phyloP scores from a whole-genome alignment of 306 rosid species.

The Alnus rubra region DNA sequence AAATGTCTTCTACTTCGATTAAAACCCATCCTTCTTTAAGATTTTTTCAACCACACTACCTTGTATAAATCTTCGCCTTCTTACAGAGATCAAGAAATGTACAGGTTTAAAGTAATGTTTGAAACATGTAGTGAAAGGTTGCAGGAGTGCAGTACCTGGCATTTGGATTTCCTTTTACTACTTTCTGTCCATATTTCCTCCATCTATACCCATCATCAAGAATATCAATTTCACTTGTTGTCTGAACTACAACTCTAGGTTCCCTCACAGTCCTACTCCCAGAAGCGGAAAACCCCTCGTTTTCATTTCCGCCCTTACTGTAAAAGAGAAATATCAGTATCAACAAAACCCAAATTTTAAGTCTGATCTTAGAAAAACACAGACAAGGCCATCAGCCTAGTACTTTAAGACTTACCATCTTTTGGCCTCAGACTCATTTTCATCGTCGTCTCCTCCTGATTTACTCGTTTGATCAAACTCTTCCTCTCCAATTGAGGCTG shows the following conservation, averaged over 20 bases:
- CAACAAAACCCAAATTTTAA: conserved; percentile 4
- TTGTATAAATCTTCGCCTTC: too few species aligned
- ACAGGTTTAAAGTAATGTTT: too few species aligned
- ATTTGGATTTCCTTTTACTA: conserved; percentile 95
- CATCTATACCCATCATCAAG: conserved; percentile 95
- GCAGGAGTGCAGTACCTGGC: conserved; percentile 59
- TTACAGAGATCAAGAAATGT: too few species aligned
- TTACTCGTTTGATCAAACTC: conserved; percentile 60
- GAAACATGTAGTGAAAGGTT: too few species aligned
- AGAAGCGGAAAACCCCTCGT: conserved; percentile 47
- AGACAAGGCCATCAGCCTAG: not conserved
- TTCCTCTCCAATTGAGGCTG: conserved; percentile 72
- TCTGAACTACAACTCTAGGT: conserved; percentile 97
- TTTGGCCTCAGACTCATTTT: conserved; percentile 68
- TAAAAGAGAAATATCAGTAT: conserved; percentile 12
- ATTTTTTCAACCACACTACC: too few species aligned
- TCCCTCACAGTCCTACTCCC: conserved; percentile 82
- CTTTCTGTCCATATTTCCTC: conserved; percentile 99
- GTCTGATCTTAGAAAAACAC: not conserved
- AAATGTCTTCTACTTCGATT: too few species aligned
- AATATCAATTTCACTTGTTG: conserved; percentile 92
- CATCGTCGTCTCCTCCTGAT: conserved; percentile 56
- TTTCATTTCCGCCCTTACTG: conserved; percentile 81
- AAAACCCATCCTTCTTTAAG: too few species aligned
- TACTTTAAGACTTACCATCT: conserved; percentile 59